Conservation (phyloP, 352 stramenopile genomes). For the Globisporangium splendens region DNA sequence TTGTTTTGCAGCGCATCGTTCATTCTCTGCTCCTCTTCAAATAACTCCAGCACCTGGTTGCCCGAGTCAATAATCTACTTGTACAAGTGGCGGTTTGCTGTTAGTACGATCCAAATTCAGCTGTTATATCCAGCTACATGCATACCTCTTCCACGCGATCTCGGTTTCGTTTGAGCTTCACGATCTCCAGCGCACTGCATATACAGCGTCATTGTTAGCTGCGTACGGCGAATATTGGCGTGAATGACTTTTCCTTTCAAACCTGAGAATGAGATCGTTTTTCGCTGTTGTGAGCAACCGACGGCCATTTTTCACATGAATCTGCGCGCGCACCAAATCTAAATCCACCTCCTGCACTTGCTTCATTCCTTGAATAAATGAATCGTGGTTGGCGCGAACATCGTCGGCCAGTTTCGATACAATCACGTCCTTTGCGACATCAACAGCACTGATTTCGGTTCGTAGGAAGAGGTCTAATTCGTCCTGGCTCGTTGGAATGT, state of each 20-base stretch:
- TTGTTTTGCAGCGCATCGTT: slow-evolving; percentile 57
- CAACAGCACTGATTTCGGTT: slow-evolving; percentile 79
- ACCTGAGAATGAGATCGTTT: slow-evolving; percentile 73
- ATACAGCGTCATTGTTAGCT: not conserved
- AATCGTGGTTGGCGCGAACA: slow-evolving; percentile 71
- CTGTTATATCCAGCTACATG: not conserved
- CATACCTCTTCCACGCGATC: slow-evolving; percentile 67
- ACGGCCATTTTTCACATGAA: slow-evolving; percentile 85
- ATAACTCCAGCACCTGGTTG: slow-evolving; percentile 45
- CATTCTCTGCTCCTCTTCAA: slow-evolving; percentile 79
- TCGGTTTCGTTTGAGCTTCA: slow-evolving; percentile 80
- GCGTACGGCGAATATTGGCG: not conserved
- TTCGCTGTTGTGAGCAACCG: slow-evolving; percentile 67
- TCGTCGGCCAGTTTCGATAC: slow-evolving; percentile 75
- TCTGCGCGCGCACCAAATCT: slow-evolving; percentile 78
- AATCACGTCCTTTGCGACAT: slow-evolving; percentile 78
- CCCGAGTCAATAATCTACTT: slow-evolving; percentile 56
- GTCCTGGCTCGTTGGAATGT: slow-evolving; percentile 42
- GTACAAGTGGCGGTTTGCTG: not conserved
- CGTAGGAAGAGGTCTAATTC: slow-evolving; percentile 68
- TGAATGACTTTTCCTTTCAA: not conserved
- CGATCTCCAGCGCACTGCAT: slow-evolving; percentile 69
- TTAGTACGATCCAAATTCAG: not conserved
- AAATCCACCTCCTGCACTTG: slow-evolving; percentile 86
- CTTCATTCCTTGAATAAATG: slow-evolving; percentile 85